Evolutionary conservation across 2,329 filamentous ascomycete species (phyloP).

Genomic region (Penicillium sp.): DNA sequence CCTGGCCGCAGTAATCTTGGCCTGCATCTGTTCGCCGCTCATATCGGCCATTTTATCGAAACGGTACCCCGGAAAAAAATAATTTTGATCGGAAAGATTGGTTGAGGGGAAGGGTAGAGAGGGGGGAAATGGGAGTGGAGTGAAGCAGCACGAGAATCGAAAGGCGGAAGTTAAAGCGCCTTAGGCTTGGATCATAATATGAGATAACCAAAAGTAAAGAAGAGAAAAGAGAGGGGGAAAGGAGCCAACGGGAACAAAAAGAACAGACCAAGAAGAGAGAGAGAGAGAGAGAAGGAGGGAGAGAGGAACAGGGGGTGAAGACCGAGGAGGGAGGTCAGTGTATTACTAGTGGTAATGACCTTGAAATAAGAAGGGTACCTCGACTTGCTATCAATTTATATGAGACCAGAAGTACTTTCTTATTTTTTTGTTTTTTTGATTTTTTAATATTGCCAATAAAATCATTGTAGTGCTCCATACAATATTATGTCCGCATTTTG

Average conservation of each 20-base stretch:
- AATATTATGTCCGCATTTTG: not conserved
- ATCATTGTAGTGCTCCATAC: not conserved
- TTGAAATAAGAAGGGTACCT: slow-evolving; percentile 1
- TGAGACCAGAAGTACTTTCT: not conserved
- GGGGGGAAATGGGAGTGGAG: slow-evolving; percentile 20
- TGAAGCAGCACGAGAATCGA: slow-evolving; percentile 17
- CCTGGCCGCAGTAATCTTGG: slow-evolving; percentile 85
- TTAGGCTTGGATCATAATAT: slow-evolving; percentile 28
- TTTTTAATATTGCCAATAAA: not conserved
- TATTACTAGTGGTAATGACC: slow-evolving; percentile 15
- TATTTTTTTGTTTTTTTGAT: not conserved
- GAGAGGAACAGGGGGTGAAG: slow-evolving; percentile 11
- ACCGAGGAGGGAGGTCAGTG: slow-evolving; percentile 6
- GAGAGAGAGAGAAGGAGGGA: not conserved
- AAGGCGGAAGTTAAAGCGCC: slow-evolving; percentile 15
- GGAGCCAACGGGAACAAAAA: slow-evolving; percentile 7
- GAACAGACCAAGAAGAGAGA: slow-evolving; percentile 1
- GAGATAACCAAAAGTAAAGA: slow-evolving; percentile 1
- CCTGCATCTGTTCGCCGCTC: slow-evolving; percentile 70
- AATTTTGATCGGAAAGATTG: slow-evolving; percentile 9
- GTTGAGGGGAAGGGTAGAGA: slow-evolving; percentile 13
- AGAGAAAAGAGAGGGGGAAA: slow-evolving; percentile 5
- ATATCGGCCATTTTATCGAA: slow-evolving; percentile 47
- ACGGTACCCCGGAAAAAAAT: slow-evolving; percentile 25
- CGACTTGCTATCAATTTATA: not conserved